Evolutionary conservation across 2,329 filamentous ascomycete genomes (phyloP).

Genomic region (Stagonosporopsis rhizophila): DNA sequence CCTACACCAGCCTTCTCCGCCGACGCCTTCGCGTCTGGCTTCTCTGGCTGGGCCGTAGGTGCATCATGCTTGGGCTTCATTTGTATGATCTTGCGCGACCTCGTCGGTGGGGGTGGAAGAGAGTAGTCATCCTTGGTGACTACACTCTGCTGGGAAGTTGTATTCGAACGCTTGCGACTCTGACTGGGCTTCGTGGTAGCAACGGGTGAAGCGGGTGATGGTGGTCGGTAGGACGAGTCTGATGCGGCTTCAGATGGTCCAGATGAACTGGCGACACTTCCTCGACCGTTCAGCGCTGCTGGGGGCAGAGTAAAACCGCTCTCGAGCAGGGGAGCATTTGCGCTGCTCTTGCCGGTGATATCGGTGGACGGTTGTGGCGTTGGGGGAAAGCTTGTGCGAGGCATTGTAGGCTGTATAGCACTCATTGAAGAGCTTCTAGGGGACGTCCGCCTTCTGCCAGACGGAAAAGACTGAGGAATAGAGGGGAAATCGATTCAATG

Average conservation of each 20-base stretch:
- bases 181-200: constrained; percentile 40
- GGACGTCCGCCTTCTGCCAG: constrained; percentile 14
- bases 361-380: constrained; percentile 84
- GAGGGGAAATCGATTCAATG: constrained; percentile 19
- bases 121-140: constrained; percentile 71
- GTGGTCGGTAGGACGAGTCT: constrained; percentile 60
- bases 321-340: constrained; percentile 67
- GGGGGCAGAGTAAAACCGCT: constrained; percentile 78
- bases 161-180: constrained; percentile 43
- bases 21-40: constrained; percentile 30
- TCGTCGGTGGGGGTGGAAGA: constrained; percentile 88
- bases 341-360: constrained; percentile 74
- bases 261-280: constrained; percentile 55
- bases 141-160: constrained; percentile 39
- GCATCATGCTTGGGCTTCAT: constrained; percentile 74
- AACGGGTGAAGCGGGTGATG: constrained; percentile 50
- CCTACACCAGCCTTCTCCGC: constrained; percentile 46
- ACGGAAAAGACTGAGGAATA: constrained; percentile 10
- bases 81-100: constrained; percentile 95
- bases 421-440: constrained; percentile 25
- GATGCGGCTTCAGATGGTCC: constrained; percentile 57
- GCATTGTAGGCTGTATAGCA: constrained; percentile 60
- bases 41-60: constrained; percentile 29
- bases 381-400: constrained; percentile 68
- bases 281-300: constrained; percentile 66